phyloP scores from a whole-genome alignment of 2,329 filamentous ascomycete genomes.

The Septoria petroselini region DNA sequence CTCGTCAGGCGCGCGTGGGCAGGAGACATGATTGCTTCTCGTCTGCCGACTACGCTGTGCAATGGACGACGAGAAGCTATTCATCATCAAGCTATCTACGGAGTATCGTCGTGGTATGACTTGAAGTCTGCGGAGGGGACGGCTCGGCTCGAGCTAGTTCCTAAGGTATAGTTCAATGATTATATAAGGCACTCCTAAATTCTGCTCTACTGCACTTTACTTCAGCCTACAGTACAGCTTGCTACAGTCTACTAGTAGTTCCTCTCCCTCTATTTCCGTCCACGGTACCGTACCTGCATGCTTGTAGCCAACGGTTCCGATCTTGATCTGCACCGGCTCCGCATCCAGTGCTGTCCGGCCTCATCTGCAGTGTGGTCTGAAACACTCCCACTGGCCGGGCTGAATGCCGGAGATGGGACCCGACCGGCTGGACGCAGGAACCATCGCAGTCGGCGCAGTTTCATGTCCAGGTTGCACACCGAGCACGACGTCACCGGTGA shows the following conservation, averaged over 20 bases:
- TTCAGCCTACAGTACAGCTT: neutral
- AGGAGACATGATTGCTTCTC: constrained; percentile 3
- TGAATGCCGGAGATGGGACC: neutral
- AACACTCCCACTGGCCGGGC: neutral
- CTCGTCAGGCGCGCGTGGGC: neutral
- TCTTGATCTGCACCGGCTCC: neutral
- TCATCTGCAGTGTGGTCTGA: neutral
- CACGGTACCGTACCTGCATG: neutral
- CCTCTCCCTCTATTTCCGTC: neutral
- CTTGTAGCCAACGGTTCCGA: neutral
- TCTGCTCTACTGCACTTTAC: neutral
- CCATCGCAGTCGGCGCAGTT: neutral
- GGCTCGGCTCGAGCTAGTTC: no score
- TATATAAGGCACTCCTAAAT: neutral
- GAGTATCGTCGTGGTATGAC: no score
- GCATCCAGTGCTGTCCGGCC: neutral
- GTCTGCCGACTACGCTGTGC: no score
- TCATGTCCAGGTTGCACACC: neutral
- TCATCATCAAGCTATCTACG: no score
- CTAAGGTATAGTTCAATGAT: no score
- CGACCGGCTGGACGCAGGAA: neutral
- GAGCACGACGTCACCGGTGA: neutral
- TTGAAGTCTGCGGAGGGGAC: no score
- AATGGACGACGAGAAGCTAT: no score
- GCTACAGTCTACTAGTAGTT: no score